These are phyloP conservation scores for Russula griseocarnosa DNA, from an alignment of 768 basidiomycete genomes.

Conservation along the genomic window DNA sequence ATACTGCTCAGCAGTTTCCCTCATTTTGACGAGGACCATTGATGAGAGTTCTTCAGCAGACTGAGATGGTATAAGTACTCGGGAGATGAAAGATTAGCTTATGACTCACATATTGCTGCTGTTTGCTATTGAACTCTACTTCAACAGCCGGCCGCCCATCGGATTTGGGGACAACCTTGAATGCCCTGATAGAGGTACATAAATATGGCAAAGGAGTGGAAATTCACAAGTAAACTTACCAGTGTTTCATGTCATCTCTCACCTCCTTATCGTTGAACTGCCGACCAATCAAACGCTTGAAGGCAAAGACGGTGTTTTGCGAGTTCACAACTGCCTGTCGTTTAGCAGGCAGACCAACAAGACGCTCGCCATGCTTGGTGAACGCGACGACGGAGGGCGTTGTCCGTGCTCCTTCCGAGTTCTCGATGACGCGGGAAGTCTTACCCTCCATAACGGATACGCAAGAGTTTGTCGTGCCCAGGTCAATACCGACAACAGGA, in stretches of 20 bases:
- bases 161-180: constrained; percentile 64
- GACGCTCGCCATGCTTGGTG: constrained; percentile 95
- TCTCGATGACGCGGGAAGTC: constrained; percentile 92
- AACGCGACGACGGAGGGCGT: constrained; percentile 99
- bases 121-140: constrained; percentile 84
- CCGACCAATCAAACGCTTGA: constrained; percentile 93
- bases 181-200: constrained; percentile 52
- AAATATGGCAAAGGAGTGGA: background rate
- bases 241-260: constrained; percentile 82
- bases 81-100: background rate
- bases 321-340: constrained; percentile 97
- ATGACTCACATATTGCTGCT: constrained; percentile 65
- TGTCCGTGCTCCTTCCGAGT: constrained; percentile 95
- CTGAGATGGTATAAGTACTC: constrained; percentile 40
- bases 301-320: constrained; percentile 87
- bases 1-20: constrained; percentile 90
- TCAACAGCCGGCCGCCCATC: constrained; percentile 78
- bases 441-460: constrained; percentile 96
- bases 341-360: constrained; percentile 94
- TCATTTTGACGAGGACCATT: constrained; percentile 90
- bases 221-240: constrained; percentile 43
- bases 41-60: constrained; percentile 83
- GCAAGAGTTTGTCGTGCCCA: constrained; percentile 91
- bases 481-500: constrained; percentile 93
- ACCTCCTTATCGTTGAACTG: constrained; percentile 93